Percentiles rank a stretch among this genome's conserved stretches.
These are phyloP conservation scores for Jimgerdemannia flammicorona DNA, from an alignment of 192 early-diverging fungal genomes.

Conservation along the genomic window DNA sequence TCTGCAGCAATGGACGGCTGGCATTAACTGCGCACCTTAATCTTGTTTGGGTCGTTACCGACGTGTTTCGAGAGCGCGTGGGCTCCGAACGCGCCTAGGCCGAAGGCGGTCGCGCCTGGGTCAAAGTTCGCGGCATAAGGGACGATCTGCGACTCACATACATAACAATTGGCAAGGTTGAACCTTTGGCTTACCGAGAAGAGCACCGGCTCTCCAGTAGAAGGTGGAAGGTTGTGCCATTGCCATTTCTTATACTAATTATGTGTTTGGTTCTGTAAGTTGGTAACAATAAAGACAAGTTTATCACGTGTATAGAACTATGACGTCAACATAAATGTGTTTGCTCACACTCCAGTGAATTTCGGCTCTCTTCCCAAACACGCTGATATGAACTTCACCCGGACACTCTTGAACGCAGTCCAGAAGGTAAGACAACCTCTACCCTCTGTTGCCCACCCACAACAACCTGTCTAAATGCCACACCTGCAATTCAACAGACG, in stretches of 20 bases:
- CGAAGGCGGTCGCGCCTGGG: constrained; percentile 31
- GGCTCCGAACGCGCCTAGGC: constrained; percentile 44
- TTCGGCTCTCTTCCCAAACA: background rate
- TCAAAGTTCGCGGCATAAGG: background rate
- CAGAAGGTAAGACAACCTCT: background rate
- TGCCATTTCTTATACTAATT: no score
- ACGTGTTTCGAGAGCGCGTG: constrained; percentile 36
- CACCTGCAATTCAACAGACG: constrained; percentile 6
- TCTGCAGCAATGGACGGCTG: background rate
- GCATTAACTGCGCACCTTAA: constrained; percentile 8
- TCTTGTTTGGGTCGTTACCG: constrained; percentile 20
- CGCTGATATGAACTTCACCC: background rate
- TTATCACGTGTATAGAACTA: no score
- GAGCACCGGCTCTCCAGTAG: constrained; percentile 18
- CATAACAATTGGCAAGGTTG: no score
- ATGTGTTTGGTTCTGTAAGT: no score
- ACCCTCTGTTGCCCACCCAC: background rate
- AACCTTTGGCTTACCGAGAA: constrained; percentile 9
- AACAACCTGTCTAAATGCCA: background rate
- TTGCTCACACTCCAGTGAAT: background rate
- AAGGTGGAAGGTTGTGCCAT: background rate
- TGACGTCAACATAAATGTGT: background rate
- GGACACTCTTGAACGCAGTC: background rate
- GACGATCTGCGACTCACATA: background rate
- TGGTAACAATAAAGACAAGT: no score